A percentile compares a stretch with the other conserved stretches of the same genome.
These are phyloP conservation scores for Anthoceros angustus DNA, from an alignment of 225 moss, liverwort and hornwort species.

Conservation along the genomic window DNA sequence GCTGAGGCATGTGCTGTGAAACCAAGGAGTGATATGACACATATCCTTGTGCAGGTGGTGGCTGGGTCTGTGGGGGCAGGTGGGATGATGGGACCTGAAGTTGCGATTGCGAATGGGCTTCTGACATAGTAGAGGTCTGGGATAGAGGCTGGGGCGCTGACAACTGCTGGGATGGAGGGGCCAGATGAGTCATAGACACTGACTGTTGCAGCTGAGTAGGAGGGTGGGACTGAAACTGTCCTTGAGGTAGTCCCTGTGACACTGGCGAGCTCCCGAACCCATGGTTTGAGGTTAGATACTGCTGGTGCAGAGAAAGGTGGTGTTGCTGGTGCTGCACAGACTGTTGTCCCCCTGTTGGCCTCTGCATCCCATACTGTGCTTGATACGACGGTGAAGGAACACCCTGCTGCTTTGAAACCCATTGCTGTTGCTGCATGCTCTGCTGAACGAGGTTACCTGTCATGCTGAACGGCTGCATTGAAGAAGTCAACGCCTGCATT, in stretches of 20 bases:
- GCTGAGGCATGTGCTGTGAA: constrained; percentile 46
- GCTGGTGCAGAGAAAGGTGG: constrained; percentile 24
- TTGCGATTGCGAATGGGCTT: constrained; percentile 12
- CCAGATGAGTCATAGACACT: constrained; percentile 5
- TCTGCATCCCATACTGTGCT: constrained; percentile 18
- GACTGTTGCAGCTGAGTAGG: constrained; percentile 19
- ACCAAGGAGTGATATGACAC: no score
- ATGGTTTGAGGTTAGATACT: background rate
- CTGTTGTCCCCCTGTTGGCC: constrained; percentile 15
- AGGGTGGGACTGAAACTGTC: constrained; percentile 20
- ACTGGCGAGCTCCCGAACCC: background rate
- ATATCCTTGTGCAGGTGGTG: background rate
- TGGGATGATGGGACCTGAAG: background rate
- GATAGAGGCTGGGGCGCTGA: no score
- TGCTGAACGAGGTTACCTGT: background rate
- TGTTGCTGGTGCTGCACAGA: constrained; percentile 19
- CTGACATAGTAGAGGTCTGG: constrained; percentile 15
- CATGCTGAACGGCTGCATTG: no score
- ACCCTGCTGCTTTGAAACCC: background rate
- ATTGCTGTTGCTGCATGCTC: background rate
- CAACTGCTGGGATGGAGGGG: constrained; percentile 28
- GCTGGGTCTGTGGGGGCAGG: background rate
- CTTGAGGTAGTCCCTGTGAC: constrained; percentile 7
- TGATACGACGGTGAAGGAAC: constrained; percentile 11
- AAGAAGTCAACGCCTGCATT: no score